Evolutionary conservation across 768 basidiomycete species (phyloP), one percentile per base, ranked within the genome.

Genomic region (Mycena galopus): DNA sequence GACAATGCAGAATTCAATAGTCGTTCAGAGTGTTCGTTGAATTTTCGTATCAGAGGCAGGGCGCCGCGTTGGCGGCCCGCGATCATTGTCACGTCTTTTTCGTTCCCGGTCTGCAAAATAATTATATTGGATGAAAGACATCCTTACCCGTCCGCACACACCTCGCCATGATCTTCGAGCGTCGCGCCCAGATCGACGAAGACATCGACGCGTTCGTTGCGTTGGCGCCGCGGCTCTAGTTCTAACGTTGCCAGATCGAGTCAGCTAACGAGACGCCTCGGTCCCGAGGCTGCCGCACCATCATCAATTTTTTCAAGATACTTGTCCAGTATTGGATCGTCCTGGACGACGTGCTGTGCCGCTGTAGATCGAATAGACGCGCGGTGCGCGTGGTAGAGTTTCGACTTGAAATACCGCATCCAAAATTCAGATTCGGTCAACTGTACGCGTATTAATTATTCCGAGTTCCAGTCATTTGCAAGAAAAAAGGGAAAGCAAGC

Each of bases 221-320:
- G 87, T 63, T 88, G 86, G 17, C 91, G 87, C 69, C 92, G 89
- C 21, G 96, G 96, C 78, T 96, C 94, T 69, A 96, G 77, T 65
- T 91, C 94, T 97, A 19, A 67, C 50, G 39, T 32, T 65, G 57
- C 1, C 19, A 16, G 17, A 47, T 35, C 42, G 32, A 70, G 56
- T 70, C 69, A 70, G 69, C 23, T n/a, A 47, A 14, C 2, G 27
- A 44, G 29, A 16, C 9, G 50, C 19, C 16, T 58, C n/a, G 30
- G 32, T 9, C 14, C 60, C 25, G 65, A 11, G 30, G 11, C n/a
- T 56, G 29, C 79, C 89, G 42, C 77, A 96, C 96, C 96, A 79
- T 98, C 96, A 77, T 99, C 98, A 39, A 96, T 96, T 77, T 91
- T 93, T 81, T 97, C 96, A n/a, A 99, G 84, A 81, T 99, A 99